Conservation (phyloP, 2,329 filamentous ascomycete genomes). For the Colletotrichum sojae region DNA sequence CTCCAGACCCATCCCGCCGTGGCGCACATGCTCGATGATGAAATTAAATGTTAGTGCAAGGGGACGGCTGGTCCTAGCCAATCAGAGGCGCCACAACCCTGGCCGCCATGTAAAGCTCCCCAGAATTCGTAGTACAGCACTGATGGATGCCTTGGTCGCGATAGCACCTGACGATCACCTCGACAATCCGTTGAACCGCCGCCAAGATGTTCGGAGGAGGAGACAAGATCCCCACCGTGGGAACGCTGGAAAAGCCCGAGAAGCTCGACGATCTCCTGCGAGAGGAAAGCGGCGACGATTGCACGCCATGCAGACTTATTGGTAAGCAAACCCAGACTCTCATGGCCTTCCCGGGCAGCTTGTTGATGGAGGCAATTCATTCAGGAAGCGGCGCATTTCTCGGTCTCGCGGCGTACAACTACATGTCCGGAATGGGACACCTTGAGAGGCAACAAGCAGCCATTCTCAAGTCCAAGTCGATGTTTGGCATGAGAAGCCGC, state of each 20-base stretch:
- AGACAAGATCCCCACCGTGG: constrained; percentile 65
- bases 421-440: constrained; percentile 80
- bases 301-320: constrained; percentile 78
- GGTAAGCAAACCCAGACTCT: constrained; percentile 64
- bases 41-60: constrained; percentile 43
- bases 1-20: constrained; percentile 23
- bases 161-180: constrained; percentile 8
- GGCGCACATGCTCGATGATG: constrained; percentile 48
- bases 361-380: constrained; percentile 4
- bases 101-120: constrained; percentile 22
- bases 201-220: constrained; percentile 55
- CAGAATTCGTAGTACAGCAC: not conserved
- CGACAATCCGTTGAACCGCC: not conserved
- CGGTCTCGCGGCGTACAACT: constrained; percentile 83
- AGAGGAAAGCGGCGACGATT: constrained; percentile 74
- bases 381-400: constrained; percentile 82
- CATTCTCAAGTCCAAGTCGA: constrained; percentile 78
- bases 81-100: constrained; percentile 19
- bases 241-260: constrained; percentile 72
- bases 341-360: not conserved
- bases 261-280: constrained; percentile 71
- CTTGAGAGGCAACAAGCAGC: constrained; percentile 75
- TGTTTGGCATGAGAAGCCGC: constrained; percentile 80
- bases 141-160: constrained; percentile 2
- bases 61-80: constrained; percentile 22